Percentiles rank a stretch among this genome's conserved stretches.
Evolutionary conservation across 139 green algal genomes (phyloP).

Genomic region (Ostreobium quekettii): DNA sequence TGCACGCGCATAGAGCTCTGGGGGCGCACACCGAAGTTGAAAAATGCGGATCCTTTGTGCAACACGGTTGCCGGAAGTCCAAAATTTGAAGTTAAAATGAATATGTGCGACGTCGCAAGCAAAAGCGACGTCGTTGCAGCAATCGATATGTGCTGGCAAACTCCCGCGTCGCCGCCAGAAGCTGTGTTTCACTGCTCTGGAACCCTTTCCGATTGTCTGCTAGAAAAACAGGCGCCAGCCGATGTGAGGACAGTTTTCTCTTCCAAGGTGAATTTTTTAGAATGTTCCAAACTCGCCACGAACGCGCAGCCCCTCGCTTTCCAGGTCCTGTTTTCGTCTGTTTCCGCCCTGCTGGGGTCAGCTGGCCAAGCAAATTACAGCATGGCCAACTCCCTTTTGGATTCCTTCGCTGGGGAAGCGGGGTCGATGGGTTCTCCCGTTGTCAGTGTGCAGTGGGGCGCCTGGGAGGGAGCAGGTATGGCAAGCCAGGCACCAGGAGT

Average conservation of each 20-base stretch:
- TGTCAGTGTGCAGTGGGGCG: slow-evolving; percentile 31
- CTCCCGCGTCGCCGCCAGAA: background rate
- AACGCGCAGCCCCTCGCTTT: slow-evolving; percentile 22
- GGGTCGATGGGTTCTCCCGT: background rate
- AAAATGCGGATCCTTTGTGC: background rate
- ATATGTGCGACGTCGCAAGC: background rate
- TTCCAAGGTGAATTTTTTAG: slow-evolving; percentile 37
- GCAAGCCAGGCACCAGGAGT: slow-evolving; percentile 38
- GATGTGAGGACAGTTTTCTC: slow-evolving; percentile 30
- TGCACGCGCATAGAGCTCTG: slow-evolving; percentile 25
- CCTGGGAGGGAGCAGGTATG: slow-evolving; percentile 46
- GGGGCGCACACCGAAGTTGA: slow-evolving; percentile 21
- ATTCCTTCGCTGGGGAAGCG: slow-evolving; percentile 22
- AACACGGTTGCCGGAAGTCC: background rate
- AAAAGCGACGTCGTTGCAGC: slow-evolving; percentile 20
- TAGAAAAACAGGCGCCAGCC: slow-evolving; percentile 27
- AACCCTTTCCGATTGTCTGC: slow-evolving; percentile 40
- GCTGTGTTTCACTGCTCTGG: slow-evolving; percentile 41
- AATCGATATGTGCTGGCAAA: background rate
- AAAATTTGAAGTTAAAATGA: background rate
- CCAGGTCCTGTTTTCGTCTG: slow-evolving; percentile 68
- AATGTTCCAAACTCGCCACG: background rate
- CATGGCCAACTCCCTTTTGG: slow-evolving; percentile 61
- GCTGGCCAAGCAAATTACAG: slow-evolving; percentile 71
- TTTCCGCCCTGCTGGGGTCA: slow-evolving; percentile 44